Evolutionary conservation across 257 asterid species (phyloP).

Genomic region (Lithospermum erythrorhizon): DNA sequence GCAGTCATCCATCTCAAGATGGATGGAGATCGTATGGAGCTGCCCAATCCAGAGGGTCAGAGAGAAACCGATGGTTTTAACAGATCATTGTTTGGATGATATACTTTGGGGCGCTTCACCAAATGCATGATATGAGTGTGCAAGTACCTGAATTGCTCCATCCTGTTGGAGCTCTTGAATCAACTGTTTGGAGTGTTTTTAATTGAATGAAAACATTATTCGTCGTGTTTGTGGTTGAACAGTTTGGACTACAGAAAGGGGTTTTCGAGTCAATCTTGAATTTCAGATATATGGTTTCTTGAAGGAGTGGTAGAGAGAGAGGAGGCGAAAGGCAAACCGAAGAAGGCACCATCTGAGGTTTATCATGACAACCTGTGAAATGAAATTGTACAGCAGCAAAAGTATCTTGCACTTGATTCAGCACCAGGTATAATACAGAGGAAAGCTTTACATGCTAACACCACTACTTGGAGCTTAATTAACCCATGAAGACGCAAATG

Average conservation of each 20-base stretch:
- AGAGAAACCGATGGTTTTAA: constrained; percentile 35
- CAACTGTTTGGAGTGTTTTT: not conserved
- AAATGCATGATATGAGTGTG: not conserved
- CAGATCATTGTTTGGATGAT: constrained; percentile 5
- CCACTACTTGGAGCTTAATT: not conserved
- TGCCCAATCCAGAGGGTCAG: constrained; percentile 33
- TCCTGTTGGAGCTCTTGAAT: not conserved
- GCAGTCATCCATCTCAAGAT: constrained; percentile 49
- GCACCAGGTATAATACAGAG: not conserved
- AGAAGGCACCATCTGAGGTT: not conserved
- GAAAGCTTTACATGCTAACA: not conserved
- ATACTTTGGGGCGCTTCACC: not conserved
- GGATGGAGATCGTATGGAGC: constrained; percentile 37
- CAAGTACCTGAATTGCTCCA: not conserved
- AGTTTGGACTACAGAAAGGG: not conserved
- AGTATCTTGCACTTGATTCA: not conserved
- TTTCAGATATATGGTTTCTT: not conserved
- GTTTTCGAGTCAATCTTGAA: not conserved
- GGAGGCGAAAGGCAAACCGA: not conserved
- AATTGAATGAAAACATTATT: not conserved
- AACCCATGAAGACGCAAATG: not conserved
- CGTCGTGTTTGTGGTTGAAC: not conserved
- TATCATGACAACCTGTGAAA: not conserved
- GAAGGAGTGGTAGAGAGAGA: not conserved
- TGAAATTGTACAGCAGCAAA: not conserved